phyloP scores from a whole-genome alignment of 208 protist genomes.

The Crithidia fasciculata region DNA sequence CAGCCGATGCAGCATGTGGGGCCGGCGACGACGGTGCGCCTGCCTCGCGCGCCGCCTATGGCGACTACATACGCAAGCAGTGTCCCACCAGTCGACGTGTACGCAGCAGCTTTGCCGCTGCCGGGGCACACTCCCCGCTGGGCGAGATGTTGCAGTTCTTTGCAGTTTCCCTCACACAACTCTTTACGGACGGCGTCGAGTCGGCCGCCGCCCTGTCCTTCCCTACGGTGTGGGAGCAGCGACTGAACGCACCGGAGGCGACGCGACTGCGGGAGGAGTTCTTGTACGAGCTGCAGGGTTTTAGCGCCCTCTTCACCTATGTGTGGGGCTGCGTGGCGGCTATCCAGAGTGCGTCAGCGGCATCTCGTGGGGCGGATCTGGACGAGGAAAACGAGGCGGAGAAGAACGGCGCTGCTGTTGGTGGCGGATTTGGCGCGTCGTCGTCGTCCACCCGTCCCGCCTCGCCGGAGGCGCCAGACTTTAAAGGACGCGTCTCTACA shows the following conservation, averaged over 20 bases:
- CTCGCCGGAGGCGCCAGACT: background rate
- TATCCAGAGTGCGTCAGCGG: conserved; percentile 17
- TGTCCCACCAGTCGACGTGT: conserved; percentile 49
- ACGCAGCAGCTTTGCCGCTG: conserved; percentile 62
- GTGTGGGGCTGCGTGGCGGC: conserved; percentile 57
- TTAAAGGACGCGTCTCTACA: no score
- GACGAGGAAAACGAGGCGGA: background rate
- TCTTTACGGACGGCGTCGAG: conserved; percentile 64
- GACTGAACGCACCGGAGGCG: conserved; percentile 20
- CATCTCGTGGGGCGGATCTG: background rate
- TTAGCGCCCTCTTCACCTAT: conserved; percentile 68
- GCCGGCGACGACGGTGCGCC: background rate
- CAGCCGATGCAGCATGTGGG: background rate
- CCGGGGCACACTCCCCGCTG: conserved; percentile 59
- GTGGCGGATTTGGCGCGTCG: no score
- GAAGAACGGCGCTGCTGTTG: no score
- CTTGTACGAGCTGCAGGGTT: conserved; percentile 79
- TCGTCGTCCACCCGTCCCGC: background rate
- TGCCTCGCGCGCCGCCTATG: background rate
- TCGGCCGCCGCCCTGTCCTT: conserved; percentile 44
- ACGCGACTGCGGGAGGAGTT: conserved; percentile 33
- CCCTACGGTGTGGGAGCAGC: conserved; percentile 61
- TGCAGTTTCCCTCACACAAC: conserved; percentile 37
- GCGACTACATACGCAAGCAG: conserved; percentile 5
- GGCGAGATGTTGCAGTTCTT: conserved; percentile 72